Conservation (phyloP, 805 yeast species). For the Yarrowia bubula region DNA sequence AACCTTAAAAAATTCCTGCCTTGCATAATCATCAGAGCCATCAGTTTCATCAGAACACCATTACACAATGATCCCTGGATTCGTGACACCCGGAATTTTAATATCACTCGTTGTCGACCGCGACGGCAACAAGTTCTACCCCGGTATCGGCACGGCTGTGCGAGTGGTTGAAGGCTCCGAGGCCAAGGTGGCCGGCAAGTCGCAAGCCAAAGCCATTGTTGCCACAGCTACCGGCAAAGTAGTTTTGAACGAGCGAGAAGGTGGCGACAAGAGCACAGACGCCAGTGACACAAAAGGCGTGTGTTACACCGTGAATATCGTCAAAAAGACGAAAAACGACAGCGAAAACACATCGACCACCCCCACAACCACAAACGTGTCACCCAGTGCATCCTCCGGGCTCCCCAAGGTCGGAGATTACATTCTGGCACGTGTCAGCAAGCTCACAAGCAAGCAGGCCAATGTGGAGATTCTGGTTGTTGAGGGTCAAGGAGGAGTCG, state of each 20-base stretch:
- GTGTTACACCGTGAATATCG: conserved; percentile 3
- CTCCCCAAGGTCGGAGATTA: conserved; percentile 82
- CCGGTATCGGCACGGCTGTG: conserved; percentile 66
- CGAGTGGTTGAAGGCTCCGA: conserved; percentile 43
- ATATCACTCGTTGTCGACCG: conserved; percentile 52
- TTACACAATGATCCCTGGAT: conserved; percentile 44
- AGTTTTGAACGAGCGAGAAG: conserved; percentile 30
- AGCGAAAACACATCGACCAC: background rate
- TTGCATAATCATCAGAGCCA: background rate
- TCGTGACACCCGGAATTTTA: conserved; percentile 79
- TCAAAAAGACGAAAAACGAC: conserved; percentile 11
- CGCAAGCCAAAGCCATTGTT: conserved; percentile 29
- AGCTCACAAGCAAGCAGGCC: conserved; percentile 67
- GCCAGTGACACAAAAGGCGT: conserved; percentile 30
- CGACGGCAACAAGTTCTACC: conserved; percentile 46
- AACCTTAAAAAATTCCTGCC: conserved; percentile 7
- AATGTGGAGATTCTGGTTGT: conserved; percentile 71
- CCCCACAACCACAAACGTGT: conserved; percentile 27
- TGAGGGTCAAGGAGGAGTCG: conserved; percentile 56
- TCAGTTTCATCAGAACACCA: too few relatives aligned
- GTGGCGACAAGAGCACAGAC: conserved; percentile 28
- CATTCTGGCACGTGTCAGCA: conserved; percentile 72
- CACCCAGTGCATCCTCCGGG: conserved; percentile 31
- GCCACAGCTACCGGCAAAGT: conserved; percentile 67
- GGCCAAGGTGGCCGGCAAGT: conserved; percentile 17